Percentiles rank a stretch among this genome's conserved stretches.
These are phyloP conservation scores for Circinella minor DNA, from an alignment of 371 early-diverging fungal species.

Conservation along the genomic window DNA sequence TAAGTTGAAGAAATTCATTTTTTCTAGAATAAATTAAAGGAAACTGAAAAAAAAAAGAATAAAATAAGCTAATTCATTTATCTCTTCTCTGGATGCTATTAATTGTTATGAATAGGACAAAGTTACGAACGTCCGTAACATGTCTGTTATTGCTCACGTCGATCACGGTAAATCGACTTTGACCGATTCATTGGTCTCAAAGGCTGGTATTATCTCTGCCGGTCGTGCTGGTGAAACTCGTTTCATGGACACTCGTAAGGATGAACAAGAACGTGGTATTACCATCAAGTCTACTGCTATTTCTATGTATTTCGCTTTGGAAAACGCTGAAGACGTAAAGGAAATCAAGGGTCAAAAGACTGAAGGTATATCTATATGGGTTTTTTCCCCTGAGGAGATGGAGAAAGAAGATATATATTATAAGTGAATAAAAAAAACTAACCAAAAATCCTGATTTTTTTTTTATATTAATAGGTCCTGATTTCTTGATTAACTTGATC, in stretches of 20 bases:
- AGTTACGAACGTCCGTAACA: slow-evolving; percentile 95
- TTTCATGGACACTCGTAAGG: slow-evolving; percentile 97
- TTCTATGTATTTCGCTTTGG: slow-evolving; percentile 96
- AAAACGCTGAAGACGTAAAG: slow-evolving; percentile 72
- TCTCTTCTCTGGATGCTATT: neutral
- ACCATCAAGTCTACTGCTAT: slow-evolving; percentile 99
- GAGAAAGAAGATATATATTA: too few relatives aligned
- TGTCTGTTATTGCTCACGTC: slow-evolving; percentile 99
- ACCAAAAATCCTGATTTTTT: neutral
- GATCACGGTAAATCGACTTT: slow-evolving; percentile 96
- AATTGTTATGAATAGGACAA: slow-evolving; percentile 18
- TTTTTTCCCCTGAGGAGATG: too few relatives aligned
- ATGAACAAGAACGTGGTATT: slow-evolving; percentile 99
- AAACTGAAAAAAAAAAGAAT: too few relatives aligned
- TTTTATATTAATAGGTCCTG: slow-evolving; percentile 13
- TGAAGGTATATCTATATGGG: too few relatives aligned
- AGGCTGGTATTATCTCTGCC: slow-evolving; percentile 97
- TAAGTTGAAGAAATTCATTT: slow-evolving; percentile 6
- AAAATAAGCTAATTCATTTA: neutral
- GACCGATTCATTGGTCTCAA: slow-evolving; percentile 96
- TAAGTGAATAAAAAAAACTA: too few relatives aligned
- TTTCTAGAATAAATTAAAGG: too few relatives aligned
- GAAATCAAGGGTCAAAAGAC: slow-evolving; percentile 88
- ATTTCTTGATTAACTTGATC: slow-evolving; percentile 98
- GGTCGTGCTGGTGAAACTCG: slow-evolving; percentile 96